Conservation (phyloP, 768 basidiomycete species). For the Phlebiopsis flavidoalba region DNA sequence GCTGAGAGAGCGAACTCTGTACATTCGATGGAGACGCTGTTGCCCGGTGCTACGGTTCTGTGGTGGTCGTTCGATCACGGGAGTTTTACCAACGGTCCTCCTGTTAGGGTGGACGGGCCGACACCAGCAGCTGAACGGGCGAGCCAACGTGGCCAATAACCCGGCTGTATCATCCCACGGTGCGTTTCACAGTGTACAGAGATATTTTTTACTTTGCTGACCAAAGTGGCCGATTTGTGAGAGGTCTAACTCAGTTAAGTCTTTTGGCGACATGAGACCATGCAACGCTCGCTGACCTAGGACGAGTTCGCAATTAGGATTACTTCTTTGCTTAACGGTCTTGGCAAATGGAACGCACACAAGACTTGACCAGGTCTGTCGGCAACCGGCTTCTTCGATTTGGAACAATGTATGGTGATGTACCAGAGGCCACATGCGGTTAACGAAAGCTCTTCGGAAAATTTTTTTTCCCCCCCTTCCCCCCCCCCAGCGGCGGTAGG, state of each 20-base stretch:
- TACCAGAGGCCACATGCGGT: slow-evolving; percentile 21
- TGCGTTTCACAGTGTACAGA: slow-evolving; percentile 13
- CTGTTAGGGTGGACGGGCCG: slow-evolving; percentile 41
- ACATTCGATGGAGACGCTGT: slow-evolving; percentile 48
- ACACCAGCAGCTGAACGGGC: slow-evolving; percentile 28
- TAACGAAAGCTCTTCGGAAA: not conserved
- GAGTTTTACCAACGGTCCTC: slow-evolving; percentile 40
- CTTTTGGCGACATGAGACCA: no score
- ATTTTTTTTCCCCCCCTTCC: no score
- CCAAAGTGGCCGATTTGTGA: no score
- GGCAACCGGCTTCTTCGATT: slow-evolving; percentile 36
- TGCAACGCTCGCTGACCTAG: not conserved
- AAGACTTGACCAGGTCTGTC: slow-evolving; percentile 32
- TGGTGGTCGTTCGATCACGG: slow-evolving; percentile 45
- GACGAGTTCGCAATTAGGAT: slow-evolving; percentile 29
- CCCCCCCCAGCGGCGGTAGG: not conserved
- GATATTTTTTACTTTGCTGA: not conserved
- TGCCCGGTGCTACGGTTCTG: slow-evolving; percentile 50
- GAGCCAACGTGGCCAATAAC: slow-evolving; percentile 32
- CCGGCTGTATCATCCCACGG: slow-evolving; percentile 28
- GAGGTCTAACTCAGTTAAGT: slow-evolving; percentile 23
- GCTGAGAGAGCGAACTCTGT: slow-evolving; percentile 39
- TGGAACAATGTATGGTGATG: slow-evolving; percentile 37
- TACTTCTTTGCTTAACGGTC: slow-evolving; percentile 34
- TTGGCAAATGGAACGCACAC: slow-evolving; percentile 36